Conservation (phyloP, 108 stramenopile species). For the Aurantiochytrium sp. region DNA sequence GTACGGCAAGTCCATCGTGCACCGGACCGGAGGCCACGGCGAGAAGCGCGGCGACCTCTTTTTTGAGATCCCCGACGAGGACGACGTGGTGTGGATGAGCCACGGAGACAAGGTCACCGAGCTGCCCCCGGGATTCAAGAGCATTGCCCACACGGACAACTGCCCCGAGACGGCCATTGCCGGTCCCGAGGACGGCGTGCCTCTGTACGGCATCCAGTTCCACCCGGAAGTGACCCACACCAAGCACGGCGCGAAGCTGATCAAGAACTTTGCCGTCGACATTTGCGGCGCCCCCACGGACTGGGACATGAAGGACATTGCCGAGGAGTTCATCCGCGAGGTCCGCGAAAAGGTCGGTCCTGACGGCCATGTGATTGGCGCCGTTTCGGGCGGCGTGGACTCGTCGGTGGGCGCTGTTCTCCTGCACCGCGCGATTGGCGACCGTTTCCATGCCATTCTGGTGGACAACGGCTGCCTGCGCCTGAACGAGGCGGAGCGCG, state of each 20-base stretch:
- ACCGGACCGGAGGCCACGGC: slow-evolving; percentile 56
- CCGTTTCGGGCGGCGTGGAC: slow-evolving; percentile 98
- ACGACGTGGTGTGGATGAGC: slow-evolving; percentile 94
- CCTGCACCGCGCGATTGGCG: slow-evolving; percentile 87
- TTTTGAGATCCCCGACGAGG: slow-evolving; percentile 69
- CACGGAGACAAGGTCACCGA: slow-evolving; percentile 91
- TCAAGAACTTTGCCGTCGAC: slow-evolving; percentile 77
- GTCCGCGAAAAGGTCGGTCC: slow-evolving; percentile 77
- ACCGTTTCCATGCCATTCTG: slow-evolving; percentile 92
- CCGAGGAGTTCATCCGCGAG: slow-evolving; percentile 78
- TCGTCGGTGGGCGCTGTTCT: slow-evolving; percentile 93
- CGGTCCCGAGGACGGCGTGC: slow-evolving; percentile 45
- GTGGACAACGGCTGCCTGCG: slow-evolving; percentile 97
- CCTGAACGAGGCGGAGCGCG: slow-evolving; percentile 79
- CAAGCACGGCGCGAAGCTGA: slow-evolving; percentile 66
- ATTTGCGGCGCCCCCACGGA: slow-evolving; percentile 75
- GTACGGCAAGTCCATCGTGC: slow-evolving; percentile 83
- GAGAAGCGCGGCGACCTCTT: slow-evolving; percentile 36
- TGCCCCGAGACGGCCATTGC: slow-evolving; percentile 85
- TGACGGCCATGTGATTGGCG: slow-evolving; percentile 88
- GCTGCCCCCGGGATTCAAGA: slow-evolving; percentile 79
- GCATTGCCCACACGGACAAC: slow-evolving; percentile 66
- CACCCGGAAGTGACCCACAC: slow-evolving; percentile 98
- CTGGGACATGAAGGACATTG: slow-evolving; percentile 95
- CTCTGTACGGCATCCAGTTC: slow-evolving; percentile 92